phyloP scores from a whole-genome alignment of 257 asterid genomes.

The Ocimum tenuiflorum region DNA sequence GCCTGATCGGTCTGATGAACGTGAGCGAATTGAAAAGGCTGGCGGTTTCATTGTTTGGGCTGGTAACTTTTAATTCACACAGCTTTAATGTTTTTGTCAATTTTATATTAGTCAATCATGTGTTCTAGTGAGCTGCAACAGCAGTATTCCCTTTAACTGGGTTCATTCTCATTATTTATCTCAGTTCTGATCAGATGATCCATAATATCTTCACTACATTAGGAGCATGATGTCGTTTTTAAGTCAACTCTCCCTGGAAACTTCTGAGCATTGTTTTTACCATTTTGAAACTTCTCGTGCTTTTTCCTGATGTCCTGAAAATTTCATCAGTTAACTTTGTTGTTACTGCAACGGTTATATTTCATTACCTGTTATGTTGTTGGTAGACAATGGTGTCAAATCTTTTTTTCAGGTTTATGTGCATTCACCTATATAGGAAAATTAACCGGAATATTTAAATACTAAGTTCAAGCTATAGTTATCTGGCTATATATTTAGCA shows the following conservation, averaged over 20 bases:
- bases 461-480: background rate
- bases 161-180: background rate
- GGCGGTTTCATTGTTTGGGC: slow-evolving; percentile 82
- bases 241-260: background rate
- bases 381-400: background rate
- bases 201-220: background rate
- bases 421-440: background rate
- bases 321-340: background rate
- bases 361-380: background rate
- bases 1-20: slow-evolving; percentile 81
- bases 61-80: slow-evolving; percentile 31
- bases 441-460: background rate
- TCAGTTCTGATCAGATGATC: background rate
- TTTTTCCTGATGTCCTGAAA: background rate
- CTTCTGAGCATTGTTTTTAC: background rate
- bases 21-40: slow-evolving; percentile 77
- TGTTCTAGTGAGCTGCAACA: background rate
- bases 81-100: background rate
- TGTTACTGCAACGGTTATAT: background rate
- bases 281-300: background rate
- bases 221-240: background rate
- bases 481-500: background rate
- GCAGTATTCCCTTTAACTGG: background rate
- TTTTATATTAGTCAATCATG: background rate
- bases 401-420: background rate